Evolutionary conservation across 75 land plant species (phyloP).

Genomic region (Pseudotsuga menziesii): DNA sequence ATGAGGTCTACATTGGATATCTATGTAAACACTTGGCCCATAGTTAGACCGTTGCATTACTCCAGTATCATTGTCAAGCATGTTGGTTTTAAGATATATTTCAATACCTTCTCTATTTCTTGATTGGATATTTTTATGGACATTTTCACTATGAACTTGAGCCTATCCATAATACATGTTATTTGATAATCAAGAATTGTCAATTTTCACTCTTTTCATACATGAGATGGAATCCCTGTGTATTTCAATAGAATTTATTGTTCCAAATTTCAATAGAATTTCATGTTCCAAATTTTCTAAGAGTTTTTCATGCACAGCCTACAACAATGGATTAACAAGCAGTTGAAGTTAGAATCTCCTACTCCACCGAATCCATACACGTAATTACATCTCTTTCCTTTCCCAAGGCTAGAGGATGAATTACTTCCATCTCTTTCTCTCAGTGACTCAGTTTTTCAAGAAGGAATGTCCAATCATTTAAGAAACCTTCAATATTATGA

Average conservation of each 20-base stretch:
- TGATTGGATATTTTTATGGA: background rate
- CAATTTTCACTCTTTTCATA: no score
- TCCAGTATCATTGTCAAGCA: background rate
- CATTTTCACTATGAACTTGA: background rate
- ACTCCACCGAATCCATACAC: no score
- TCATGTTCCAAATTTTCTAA: background rate
- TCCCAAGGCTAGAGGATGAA: background rate
- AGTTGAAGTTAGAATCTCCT: background rate
- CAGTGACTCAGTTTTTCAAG: background rate
- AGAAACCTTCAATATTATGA: slow-evolving; percentile 80
- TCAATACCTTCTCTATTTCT: background rate
- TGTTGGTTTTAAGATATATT: background rate
- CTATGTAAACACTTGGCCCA: background rate
- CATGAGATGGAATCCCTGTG: no score
- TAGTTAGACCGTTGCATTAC: background rate
- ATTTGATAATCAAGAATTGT: no score
- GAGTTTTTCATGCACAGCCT: background rate
- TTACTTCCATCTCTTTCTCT: background rate
- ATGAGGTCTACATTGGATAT: background rate
- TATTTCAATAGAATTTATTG: no score
- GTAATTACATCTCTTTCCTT: background rate
- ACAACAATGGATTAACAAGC: background rate
- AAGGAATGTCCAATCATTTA: slow-evolving; percentile 63
- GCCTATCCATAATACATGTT: background rate
- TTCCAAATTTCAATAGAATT: no score